phyloP scores from a whole-genome alignment of 768 basidiomycete genomes.

The Mycena leptocephala region DNA sequence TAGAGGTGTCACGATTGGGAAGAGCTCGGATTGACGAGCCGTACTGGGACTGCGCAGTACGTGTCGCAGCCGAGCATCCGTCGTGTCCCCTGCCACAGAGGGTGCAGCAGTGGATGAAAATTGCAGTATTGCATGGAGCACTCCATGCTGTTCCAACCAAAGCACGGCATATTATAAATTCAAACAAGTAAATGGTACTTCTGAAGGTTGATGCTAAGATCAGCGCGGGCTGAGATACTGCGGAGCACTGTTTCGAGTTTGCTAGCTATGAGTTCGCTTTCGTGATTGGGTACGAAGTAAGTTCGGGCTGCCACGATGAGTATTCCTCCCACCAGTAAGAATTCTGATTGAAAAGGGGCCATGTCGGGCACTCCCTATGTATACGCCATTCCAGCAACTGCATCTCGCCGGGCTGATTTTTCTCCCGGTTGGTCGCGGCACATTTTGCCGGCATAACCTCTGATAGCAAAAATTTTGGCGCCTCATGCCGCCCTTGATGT shows the following conservation, averaged over 20 bases:
- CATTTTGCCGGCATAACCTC: background rate
- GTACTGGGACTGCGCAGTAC: slow-evolving; percentile 21
- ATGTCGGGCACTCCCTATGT: too few species aligned
- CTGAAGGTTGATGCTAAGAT: background rate
- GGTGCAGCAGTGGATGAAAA: too few species aligned
- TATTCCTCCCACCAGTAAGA: background rate
- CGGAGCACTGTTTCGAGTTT: too few species aligned
- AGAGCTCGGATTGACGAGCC: background rate
- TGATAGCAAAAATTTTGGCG: background rate
- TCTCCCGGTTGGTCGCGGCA: background rate
- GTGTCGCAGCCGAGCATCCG: background rate
- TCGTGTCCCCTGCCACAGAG: too few species aligned
- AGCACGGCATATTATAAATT: background rate
- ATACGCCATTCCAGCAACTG: background rate
- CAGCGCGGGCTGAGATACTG: too few species aligned
- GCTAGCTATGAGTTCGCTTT: too few species aligned
- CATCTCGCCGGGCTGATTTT: background rate
- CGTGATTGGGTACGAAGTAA: background rate
- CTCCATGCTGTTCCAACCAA: background rate
- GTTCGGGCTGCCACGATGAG: background rate
- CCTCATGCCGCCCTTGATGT: too few species aligned
- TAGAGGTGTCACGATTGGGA: slow-evolving; percentile 39
- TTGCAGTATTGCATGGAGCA: background rate
- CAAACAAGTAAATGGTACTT: background rate
- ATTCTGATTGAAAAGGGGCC: too few species aligned